Evolutionary conservation across 2,329 filamentous ascomycete species (phyloP).

Genomic region (Alternaria tenuissima): DNA sequence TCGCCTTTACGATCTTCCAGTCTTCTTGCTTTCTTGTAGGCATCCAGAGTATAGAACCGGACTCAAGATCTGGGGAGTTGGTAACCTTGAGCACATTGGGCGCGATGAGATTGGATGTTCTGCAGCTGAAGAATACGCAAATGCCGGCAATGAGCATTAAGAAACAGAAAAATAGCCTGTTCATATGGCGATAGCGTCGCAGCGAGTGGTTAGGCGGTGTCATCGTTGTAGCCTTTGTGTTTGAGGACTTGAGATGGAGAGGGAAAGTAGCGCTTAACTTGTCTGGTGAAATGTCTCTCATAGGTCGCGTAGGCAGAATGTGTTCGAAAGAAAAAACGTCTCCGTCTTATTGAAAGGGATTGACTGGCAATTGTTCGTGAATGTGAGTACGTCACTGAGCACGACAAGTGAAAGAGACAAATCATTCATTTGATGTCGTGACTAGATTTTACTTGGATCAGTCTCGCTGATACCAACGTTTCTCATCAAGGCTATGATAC

Average conservation of each 20-base stretch:
- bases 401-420: not conserved
- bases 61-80: no score
- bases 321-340: not conserved
- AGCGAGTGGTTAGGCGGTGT: not conserved
- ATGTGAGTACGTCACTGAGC: not conserved
- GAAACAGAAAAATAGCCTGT: not conserved
- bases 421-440: slow-evolving; percentile 10
- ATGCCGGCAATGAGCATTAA: not conserved
- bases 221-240: not conserved
- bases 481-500: not conserved
- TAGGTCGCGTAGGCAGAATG: not conserved
- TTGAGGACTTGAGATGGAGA: not conserved
- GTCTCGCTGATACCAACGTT: slow-evolving; percentile 19
- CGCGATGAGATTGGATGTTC: not conserved
- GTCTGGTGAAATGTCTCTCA: not conserved
- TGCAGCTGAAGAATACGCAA: not conserved
- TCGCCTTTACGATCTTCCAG: not conserved
- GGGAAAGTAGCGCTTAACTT: not conserved
- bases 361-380: not conserved
- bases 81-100: not conserved
- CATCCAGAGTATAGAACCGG: not conserved
- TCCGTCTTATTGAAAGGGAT: not conserved
- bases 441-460: slow-evolving; percentile 25
- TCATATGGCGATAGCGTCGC: not conserved
- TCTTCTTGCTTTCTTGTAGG: not conserved